Base-by-base conservation (phyloP, 2,329 filamentous ascomycete genomes). In the Botrytis fragariae region DNA sequence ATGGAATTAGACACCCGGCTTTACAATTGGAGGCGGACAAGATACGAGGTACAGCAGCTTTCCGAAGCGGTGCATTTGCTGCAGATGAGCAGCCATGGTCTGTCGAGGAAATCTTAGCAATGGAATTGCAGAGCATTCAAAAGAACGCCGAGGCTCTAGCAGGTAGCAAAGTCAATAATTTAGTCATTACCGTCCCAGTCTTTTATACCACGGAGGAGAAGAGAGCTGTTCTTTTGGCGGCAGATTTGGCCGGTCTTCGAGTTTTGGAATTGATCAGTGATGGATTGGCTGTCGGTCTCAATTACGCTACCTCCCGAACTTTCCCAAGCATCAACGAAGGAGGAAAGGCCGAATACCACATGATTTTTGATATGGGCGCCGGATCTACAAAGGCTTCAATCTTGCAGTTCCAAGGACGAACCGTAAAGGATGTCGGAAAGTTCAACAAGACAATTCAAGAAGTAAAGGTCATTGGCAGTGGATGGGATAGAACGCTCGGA, bases 381-480 rank as follows among this genome's bases (percentile, higher is more conserved):
- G 96, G 96, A 7, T 98, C 94, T 63, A 93, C 95, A 45, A 97
- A 94, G 79, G 95, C 95, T 7, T 96, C 94, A 10, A 86, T 99
- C 70, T 84, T 99, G 81, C 92, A 91, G 79, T 97, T 99, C 84
- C 95, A 98, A 82, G 92, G 93, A 81, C 91, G 92, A 78, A 91
- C 88, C 2, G 91, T 98, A 75, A 99, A 98, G 86, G 95, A 98
- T 78, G 84, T 95, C 72, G 95, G 94, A 77, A 94, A 93, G 82
- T 95, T 89, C 85, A 98, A 98, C 87, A 98, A 98, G 88, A 98
- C 94, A 1, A 85, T 99, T 45, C 96, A 98, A 81, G 96, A 99
- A 82, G 92, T 98, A n/a, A 90, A 94, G 75, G 93, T 97, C 54
- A 79, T 98, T 62, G 95, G 95, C 73, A 88, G 88, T 77, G 94